Base-by-base conservation (phyloP, 306 rosid genomes). In the Trichosanthes truncata region DNA sequence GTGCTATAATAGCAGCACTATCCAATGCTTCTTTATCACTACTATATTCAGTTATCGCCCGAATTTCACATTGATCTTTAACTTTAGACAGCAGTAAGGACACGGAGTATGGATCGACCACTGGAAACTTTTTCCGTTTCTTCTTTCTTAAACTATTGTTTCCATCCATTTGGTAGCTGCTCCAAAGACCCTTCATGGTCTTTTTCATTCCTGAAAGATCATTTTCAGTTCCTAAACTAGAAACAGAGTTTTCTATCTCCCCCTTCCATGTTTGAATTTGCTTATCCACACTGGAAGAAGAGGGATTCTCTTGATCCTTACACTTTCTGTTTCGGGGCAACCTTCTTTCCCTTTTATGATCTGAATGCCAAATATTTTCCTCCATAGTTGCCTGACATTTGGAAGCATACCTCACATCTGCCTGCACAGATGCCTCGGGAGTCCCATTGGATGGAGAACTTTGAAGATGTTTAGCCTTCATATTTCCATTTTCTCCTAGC, bases 281-380 rank as follows among this genome's bases (percentile, higher is more conserved):
- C 48, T 65, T 84, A 84, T 68, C 77, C 69, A 77, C 79, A 40
- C 46, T 60, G 79, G 84, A 83, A 65, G 66, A 83, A 84, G 80
- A 74, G 83, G 73, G 61, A n/a, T 60, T 72, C 80, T 66, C 82
- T 77, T 72, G 81, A 78, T 80, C 84, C 65, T 38, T 84, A 78
- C 68, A 53, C 56, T 75, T 92, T 81, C 84, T 90, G 78, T 85
- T 92, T 59, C 49, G 83, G 48, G 82, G 78, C 69, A 82, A 77
- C 86, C 89, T 94, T 87, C 97, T 91, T 86, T 91, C 90, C 82
- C 82, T 84, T 84, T 74, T 80, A 49, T 79, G 89, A 81, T 84
- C 81, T 35, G 63, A 40, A 73, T 59, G 49, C 76, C 81, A 74
- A 79, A 26, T 35, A 69, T 80, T 87, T 82, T 86, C 93, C 79